Percentiles rank a stretch among this genome's conserved stretches.
Conservation (phyloP, 1,284 basidiomycete genomes). For the Pterula multifida region DNA sequence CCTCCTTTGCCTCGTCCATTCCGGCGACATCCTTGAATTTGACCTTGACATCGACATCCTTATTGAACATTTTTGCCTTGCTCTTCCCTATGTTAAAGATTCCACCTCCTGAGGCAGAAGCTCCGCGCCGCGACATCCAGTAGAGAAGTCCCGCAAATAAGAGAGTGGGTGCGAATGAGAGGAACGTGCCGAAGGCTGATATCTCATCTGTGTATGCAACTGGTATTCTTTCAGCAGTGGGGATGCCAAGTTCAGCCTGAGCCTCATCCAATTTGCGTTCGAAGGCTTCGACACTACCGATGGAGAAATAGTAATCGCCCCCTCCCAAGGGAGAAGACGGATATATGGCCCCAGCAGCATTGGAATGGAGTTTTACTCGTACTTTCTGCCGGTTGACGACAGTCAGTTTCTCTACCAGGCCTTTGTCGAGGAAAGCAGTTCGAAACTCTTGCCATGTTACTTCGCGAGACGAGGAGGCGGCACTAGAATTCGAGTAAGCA, state of each 20-base stretch:
- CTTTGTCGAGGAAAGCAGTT: slow-evolving; percentile 90
- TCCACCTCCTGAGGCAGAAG: slow-evolving; percentile 65
- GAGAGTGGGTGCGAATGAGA: slow-evolving; percentile 92
- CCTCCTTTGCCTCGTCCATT: slow-evolving; percentile 99
- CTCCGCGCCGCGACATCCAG: slow-evolving; percentile 79
- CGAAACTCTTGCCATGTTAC: slow-evolving; percentile 99
- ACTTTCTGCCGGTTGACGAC: slow-evolving; percentile 91
- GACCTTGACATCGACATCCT: slow-evolving; percentile 89
- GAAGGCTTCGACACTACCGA: slow-evolving; percentile 95
- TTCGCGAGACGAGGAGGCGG: slow-evolving; percentile 58
- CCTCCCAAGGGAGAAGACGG: slow-evolving; percentile 36
- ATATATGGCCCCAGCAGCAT: slow-evolving; percentile 69
- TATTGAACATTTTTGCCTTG: slow-evolving; percentile 92
- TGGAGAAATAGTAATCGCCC: slow-evolving; percentile 87
- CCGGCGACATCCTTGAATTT: slow-evolving; percentile 96
- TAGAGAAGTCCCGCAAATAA: slow-evolving; percentile 85
- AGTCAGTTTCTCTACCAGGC: slow-evolving; percentile 87
- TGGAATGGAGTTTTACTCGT: slow-evolving; percentile 78
- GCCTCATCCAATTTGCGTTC: slow-evolving; percentile 92
- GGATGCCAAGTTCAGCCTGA: slow-evolving; percentile 86
- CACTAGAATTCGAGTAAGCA: slow-evolving; percentile 48
- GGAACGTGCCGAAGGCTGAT: slow-evolving; percentile 68
- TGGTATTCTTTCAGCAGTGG: slow-evolving; percentile 87
- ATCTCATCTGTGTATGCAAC: slow-evolving; percentile 96
- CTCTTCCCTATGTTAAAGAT: slow-evolving; percentile 98